Conservation (phyloP, 2,329 filamentous ascomycete species). For the Cryphonectria japonica region DNA sequence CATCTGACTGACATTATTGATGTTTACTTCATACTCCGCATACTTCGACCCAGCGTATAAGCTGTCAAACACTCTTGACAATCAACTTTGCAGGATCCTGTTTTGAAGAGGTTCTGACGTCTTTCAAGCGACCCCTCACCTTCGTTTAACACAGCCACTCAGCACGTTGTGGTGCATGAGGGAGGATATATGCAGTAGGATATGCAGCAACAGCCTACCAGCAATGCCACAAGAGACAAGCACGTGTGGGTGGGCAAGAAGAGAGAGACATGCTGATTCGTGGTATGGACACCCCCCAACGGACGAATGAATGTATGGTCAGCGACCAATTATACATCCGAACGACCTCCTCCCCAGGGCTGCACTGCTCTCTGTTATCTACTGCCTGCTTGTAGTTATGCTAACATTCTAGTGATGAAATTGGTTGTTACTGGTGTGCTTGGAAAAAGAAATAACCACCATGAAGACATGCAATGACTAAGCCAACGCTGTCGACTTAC, state of each 20-base stretch:
- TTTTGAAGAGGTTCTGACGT: neutral
- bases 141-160: neutral
- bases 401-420: slow-evolving; percentile 23
- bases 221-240: neutral
- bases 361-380: slow-evolving; percentile 14
- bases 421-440: slow-evolving; percentile 16
- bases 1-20: too few species aligned
- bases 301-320: slow-evolving; percentile 10
- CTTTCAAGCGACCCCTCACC: neutral
- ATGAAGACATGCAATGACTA: neutral
- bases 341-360: slow-evolving; percentile 23
- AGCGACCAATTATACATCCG: slow-evolving; percentile 15
- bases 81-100: neutral
- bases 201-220: neutral
- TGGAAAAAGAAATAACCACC: neutral
- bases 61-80: neutral
- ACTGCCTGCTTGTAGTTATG: slow-evolving; percentile 13
- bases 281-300: slow-evolving; percentile 23
- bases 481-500: slow-evolving; percentile 25
- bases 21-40: too few species aligned
- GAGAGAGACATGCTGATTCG: slow-evolving; percentile 27
- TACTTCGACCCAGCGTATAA: neutral
- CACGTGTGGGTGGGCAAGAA: slow-evolving; percentile 11
- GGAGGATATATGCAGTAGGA: neutral
- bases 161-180: neutral